Percentiles rank a stretch among this genome's conserved stretches.
Evolutionary conservation across 106 monocot species (phyloP).

Genomic region (Amphibolis antarctica): DNA sequence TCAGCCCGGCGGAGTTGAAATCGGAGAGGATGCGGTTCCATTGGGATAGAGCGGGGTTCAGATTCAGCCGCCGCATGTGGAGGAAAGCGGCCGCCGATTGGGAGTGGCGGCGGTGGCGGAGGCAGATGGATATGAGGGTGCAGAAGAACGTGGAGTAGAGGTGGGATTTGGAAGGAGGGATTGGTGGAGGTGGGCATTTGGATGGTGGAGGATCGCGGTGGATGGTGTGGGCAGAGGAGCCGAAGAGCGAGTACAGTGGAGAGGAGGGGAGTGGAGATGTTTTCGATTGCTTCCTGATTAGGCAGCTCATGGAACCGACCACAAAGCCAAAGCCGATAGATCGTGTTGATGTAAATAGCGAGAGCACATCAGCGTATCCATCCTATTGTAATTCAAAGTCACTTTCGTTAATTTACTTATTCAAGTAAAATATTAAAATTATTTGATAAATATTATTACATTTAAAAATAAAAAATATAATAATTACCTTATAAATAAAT

Average conservation of each 20-base stretch:
- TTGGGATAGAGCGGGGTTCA: conserved; percentile 33
- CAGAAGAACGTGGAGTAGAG: conserved; percentile 68
- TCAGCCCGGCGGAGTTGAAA: conserved; percentile 56
- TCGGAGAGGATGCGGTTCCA: conserved; percentile 56
- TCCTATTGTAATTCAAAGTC: too few species aligned
- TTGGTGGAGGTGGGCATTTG: conserved; percentile 4
- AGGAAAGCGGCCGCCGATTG: conserved; percentile 38
- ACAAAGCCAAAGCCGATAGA: too few species aligned
- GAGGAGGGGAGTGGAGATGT: not conserved
- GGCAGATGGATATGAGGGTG: conserved; percentile 41
- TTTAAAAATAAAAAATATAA: too few species aligned
- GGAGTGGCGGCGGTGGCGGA: conserved; percentile 36
- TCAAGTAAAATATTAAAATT: too few species aligned
- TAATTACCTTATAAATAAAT: too few species aligned
- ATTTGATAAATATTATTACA: too few species aligned
- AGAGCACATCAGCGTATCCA: too few species aligned
- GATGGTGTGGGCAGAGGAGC: not conserved
- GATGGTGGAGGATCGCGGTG: not conserved
- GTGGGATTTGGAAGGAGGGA: conserved; percentile 39
- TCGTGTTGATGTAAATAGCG: too few species aligned
- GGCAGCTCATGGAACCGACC: not conserved
- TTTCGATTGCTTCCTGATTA: not conserved
- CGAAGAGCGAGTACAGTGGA: not conserved
- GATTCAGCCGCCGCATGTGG: conserved; percentile 40
- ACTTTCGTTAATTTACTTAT: too few species aligned